Evolutionary conservation across 345 rosid genomes (phyloP).

Genomic region (Sonneratia alba): DNA sequence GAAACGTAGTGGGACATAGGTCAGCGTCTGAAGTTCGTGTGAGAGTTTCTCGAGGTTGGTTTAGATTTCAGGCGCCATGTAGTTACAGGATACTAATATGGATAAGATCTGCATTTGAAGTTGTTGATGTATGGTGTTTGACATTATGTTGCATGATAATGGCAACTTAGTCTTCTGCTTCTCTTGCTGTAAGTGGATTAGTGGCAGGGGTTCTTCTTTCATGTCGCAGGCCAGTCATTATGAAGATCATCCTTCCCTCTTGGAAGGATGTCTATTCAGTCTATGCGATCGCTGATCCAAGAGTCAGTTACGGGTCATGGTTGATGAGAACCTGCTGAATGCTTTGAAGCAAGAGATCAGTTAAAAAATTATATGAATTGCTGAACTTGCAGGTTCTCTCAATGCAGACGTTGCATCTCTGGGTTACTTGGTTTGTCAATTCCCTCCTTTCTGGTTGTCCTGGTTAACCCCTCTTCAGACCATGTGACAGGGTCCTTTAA

Average conservation of each 20-base stretch:
- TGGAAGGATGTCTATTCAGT: background rate
- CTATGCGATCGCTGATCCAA: no score
- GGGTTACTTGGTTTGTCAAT: background rate
- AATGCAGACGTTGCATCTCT: background rate
- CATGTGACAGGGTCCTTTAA: background rate
- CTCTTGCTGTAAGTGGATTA: no score
- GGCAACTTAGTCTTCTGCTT: no score
- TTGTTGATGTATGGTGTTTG: no score
- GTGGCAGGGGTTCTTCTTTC: background rate
- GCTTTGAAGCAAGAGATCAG: background rate
- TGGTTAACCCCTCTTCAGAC: background rate
- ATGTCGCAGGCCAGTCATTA: background rate
- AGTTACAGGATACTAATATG: background rate
- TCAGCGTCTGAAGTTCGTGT: background rate
- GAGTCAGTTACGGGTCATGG: no score
- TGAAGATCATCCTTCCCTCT: background rate
- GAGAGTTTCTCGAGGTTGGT: background rate
- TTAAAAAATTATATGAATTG: no score
- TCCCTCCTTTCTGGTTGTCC: background rate
- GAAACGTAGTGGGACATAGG: background rate
- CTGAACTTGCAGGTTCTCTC: background rate
- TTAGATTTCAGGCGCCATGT: background rate
- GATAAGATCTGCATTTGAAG: no score
- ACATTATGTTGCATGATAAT: no score
- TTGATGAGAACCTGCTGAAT: background rate